A percentile compares a stretch with the other conserved stretches of the same genome.
These are phyloP conservation scores for Chalciporus pseudorubinellus DNA, from an alignment of 768 basidiomycete genomes.

Conservation along the genomic window DNA sequence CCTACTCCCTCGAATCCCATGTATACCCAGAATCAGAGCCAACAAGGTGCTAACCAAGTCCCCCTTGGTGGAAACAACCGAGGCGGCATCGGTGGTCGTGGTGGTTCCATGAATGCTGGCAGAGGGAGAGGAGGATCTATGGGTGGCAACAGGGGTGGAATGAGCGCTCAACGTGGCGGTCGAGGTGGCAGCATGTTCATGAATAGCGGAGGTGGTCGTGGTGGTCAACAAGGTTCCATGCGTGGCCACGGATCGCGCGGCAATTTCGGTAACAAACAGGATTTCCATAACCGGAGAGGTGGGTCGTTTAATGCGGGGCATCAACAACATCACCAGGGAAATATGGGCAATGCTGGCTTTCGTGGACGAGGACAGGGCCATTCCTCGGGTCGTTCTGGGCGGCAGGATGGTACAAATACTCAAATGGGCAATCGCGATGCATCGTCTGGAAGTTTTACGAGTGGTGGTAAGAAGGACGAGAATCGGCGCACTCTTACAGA, in stretches of 20 bases:
- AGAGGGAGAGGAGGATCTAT: slow-evolving; percentile 52
- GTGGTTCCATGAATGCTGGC: slow-evolving; percentile 33
- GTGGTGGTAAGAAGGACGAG: slow-evolving; percentile 78
- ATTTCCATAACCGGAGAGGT: slow-evolving; percentile 61
- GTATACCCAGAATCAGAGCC: slow-evolving; percentile 36
- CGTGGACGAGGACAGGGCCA: slow-evolving; percentile 66
- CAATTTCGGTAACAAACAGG: slow-evolving; percentile 61
- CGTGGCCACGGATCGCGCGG: slow-evolving; percentile 65
- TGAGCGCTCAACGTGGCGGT: slow-evolving; percentile 41
- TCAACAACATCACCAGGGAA: slow-evolving; percentile 35
- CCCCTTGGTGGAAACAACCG: slow-evolving; percentile 42
- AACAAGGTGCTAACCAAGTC: slow-evolving; percentile 43
- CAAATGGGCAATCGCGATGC: slow-evolving; percentile 52
- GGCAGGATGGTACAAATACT: slow-evolving; percentile 34
- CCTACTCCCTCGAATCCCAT: slow-evolving; percentile 26
- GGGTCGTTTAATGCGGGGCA: slow-evolving; percentile 58
- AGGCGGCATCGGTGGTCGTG: slow-evolving; percentile 45
- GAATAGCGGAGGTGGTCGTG: slow-evolving; percentile 40
- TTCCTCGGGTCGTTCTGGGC: slow-evolving; percentile 36
- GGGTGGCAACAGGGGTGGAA: slow-evolving; percentile 43
- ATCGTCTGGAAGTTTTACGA: slow-evolving; percentile 41
- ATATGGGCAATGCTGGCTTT: slow-evolving; percentile 42
- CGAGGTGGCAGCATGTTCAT: slow-evolving; percentile 37
- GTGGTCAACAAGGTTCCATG: slow-evolving; percentile 48
- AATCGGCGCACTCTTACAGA: slow-evolving; percentile 92